phyloP scores from a whole-genome alignment of 208 protist genomes.

The Leptomonas pyrrhocoris region DNA sequence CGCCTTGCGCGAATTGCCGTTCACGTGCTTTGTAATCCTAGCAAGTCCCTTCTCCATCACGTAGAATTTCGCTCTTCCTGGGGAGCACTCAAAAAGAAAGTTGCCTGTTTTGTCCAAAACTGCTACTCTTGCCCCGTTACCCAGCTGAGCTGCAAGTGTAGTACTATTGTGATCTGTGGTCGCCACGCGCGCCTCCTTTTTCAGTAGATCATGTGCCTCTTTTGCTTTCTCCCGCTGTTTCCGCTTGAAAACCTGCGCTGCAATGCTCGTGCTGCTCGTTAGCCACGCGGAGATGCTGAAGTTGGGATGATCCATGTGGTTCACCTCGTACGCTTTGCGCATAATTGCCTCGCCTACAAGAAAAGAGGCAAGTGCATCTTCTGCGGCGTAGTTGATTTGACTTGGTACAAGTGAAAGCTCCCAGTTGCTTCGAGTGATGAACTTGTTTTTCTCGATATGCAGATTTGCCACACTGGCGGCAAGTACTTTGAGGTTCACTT shows the following conservation, averaged over 20 bases:
- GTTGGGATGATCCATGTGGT: background rate
- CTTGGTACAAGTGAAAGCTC: conserved; percentile 37
- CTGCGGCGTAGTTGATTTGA: conserved; percentile 50
- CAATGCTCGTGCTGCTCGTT: background rate
- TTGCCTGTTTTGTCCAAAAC: conserved; percentile 40
- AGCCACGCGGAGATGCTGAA: conserved; percentile 33
- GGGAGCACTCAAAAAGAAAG: conserved; percentile 52
- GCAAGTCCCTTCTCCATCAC: conserved; percentile 46
- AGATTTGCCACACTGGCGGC: conserved; percentile 23
- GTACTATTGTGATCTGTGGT: background rate
- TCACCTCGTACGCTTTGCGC: conserved; percentile 16
- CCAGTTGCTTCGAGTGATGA: conserved; percentile 61
- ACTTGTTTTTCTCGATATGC: conserved; percentile 42
- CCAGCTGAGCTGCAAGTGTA: background rate
- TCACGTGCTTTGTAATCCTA: conserved; percentile 27
- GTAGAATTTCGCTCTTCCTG: conserved; percentile 45
- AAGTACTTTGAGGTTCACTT: conserved; percentile 41
- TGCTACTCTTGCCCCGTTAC: conserved; percentile 24
- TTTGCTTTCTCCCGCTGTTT: conserved; percentile 14
- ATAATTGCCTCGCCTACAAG: conserved; percentile 38
- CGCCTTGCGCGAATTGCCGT: conserved; percentile 28
- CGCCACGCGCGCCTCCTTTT: background rate
- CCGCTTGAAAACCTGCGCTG: conserved; percentile 31
- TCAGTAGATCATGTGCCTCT: background rate
- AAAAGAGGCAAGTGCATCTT: conserved; percentile 62